Percentiles rank a stretch among this genome's conserved stretches.
Conservation (phyloP, 306 rosid genomes). For the Castanopsis chinensis region DNA sequence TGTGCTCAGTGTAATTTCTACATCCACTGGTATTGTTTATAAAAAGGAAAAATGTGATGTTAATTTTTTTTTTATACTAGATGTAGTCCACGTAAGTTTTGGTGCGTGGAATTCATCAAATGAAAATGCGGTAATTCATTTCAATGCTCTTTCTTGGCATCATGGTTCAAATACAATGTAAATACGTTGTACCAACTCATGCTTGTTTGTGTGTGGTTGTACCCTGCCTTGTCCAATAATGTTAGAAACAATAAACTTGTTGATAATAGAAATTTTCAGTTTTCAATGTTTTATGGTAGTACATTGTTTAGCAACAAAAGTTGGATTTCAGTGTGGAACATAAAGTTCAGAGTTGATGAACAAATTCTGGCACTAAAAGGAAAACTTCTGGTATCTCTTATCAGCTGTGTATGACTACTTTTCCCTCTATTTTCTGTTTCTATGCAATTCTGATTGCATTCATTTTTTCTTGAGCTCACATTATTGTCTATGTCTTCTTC, state of each 20-base stretch:
- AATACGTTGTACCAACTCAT: background rate
- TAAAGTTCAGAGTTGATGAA: conserved; percentile 69
- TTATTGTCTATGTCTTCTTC: conserved; percentile 1
- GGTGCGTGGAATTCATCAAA: background rate
- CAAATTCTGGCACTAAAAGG: conserved; percentile 50
- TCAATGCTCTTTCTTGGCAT: background rate
- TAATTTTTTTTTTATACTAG: no score
- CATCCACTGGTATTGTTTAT: fast-evolving
- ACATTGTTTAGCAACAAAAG: conserved; percentile 47
- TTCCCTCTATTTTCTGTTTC: background rate
- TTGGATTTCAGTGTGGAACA: conserved; percentile 88
- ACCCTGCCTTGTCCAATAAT: background rate
- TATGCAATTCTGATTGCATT: background rate
- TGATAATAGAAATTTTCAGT: background rate
- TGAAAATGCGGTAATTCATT: conserved; percentile 10
- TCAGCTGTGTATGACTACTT: background rate
- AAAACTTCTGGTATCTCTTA: background rate
- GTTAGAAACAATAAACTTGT: background rate
- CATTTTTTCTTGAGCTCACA: background rate
- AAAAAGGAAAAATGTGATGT: no score
- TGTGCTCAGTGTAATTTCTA: no score
- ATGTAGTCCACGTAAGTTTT: no score
- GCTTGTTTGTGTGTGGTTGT: background rate
- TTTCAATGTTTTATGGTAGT: conserved; percentile 16
- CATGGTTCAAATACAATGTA: background rate